Base-by-base conservation (phyloP, 148 eudicot genomes). In the Nepenthes gracilis region DNA sequence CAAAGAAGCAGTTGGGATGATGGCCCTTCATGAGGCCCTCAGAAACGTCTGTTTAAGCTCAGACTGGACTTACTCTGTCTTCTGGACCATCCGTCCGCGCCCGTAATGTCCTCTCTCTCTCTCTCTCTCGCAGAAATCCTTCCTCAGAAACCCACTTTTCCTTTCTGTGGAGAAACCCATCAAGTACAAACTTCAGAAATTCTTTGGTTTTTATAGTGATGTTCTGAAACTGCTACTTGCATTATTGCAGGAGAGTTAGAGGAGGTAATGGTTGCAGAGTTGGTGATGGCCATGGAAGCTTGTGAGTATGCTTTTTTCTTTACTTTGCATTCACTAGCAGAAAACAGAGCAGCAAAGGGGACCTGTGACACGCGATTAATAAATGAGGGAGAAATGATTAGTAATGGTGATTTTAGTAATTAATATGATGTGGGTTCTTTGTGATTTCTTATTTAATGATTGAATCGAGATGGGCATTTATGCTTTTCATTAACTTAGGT, bases 1-100 rank as follows among this genome's bases (percentile, higher is more conserved):
- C 87, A 90, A 87, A 82, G 97, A 90, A 69, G 97, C 97, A 50
- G 88, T 84, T 48, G 97, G 97, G 79, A 90, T 90, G 95, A 87
- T 90, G 95, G 97, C 97, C 57, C 91, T 90, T 84, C 97, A 90
- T 71, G 97, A 90, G 75, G 85, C 97, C 47, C 85, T 90, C 60
- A 75, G 97, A 80, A 78, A 65, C 53, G 80, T 90, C 65, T 86
- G 97, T 74, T 72, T 84, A n/a, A 83, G 74, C 78, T 75, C 97
- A 12, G 97, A 90, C 69, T 90, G 97, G 97, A 84, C 88, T 84
- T 90, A 90, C 81, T 90, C 97, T 52, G 97, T 90, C 70, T 90
- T 90, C 88, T 90, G 97, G 97, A 90, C 97, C 63, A 90, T 87
- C 56, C 86, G 97, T 13, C 97, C 97, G 64, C 86, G 97, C 77